phyloP scores from a whole-genome alignment of 176 grass and related monocot species.

The Avena atlantica region DNA sequence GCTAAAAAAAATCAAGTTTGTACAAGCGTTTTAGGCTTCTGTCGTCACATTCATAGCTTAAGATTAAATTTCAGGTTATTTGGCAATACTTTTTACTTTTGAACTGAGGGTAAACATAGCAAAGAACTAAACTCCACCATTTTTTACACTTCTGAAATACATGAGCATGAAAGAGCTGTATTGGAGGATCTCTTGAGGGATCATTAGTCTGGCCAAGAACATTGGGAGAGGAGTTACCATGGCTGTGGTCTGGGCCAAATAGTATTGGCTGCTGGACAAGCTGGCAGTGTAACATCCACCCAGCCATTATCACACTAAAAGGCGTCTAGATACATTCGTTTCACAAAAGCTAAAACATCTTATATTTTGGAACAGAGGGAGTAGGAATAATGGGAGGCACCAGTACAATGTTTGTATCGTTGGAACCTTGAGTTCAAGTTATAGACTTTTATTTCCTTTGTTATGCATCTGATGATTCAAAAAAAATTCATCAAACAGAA shows the following conservation, averaged over 20 bases:
- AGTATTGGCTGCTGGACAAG: not conserved
- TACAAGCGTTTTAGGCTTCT: not conserved
- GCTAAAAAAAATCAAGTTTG: not conserved
- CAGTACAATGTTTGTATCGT: not conserved
- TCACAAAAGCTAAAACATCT: too few relatives aligned
- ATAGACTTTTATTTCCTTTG: not conserved
- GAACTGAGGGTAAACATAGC: not conserved
- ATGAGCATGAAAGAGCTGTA: slow-evolving; percentile 14
- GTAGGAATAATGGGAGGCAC: not conserved
- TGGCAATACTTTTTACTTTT: slow-evolving; percentile 24
- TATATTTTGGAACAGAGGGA: too few relatives aligned
- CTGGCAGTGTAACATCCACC: not conserved
- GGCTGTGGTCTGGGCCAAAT: not conserved
- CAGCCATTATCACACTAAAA: not conserved
- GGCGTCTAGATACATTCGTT: too few relatives aligned
- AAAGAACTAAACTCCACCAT: not conserved
- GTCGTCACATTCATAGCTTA: not conserved
- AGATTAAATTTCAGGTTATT: not conserved
- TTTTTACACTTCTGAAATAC: not conserved
- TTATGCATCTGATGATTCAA: not conserved
- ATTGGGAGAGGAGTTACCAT: not conserved
- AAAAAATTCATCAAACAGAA: not conserved
- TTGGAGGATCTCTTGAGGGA: not conserved
- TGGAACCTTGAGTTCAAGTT: not conserved
- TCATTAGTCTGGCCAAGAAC: slow-evolving; percentile 17